Evolutionary conservation across 306 rosid species (phyloP).

Genomic region (Lathyrus tuberosus): DNA sequence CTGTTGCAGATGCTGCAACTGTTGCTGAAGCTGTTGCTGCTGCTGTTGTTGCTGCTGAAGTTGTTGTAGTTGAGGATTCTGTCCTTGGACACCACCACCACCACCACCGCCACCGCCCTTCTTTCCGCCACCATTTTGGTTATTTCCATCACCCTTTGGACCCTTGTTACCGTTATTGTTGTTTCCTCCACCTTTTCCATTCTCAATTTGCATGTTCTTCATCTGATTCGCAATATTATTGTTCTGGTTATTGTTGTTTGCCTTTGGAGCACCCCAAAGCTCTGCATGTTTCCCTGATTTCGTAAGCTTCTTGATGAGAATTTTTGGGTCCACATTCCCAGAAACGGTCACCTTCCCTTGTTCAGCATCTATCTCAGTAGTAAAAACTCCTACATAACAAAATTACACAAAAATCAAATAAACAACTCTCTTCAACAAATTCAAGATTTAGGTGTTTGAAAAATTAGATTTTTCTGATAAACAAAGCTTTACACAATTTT

Average conservation of each 20-base stretch:
- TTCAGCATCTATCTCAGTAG: slow-evolving; percentile 80
- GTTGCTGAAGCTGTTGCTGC: slow-evolving; percentile 47
- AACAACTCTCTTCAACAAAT: not conserved
- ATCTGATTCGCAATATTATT: slow-evolving; percentile 53
- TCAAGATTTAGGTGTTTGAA: not conserved
- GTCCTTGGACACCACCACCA: slow-evolving; percentile 1
- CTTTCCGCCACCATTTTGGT: slow-evolving; percentile 43
- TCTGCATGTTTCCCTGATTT: slow-evolving; percentile 92
- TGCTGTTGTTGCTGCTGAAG: slow-evolving; percentile 29
- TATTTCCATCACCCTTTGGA: slow-evolving; percentile 49
- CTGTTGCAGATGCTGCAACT: slow-evolving; percentile 53
- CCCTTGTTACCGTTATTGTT: slow-evolving; percentile 38
- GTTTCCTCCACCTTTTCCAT: slow-evolving; percentile 54
- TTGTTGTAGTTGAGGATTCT: slow-evolving; percentile 43
- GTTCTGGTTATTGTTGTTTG: slow-evolving; percentile 46
- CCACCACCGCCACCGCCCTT: slow-evolving; percentile 41
- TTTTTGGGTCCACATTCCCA: slow-evolving; percentile 78
- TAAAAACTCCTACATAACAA: slow-evolving; percentile 65
- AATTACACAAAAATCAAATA: not conserved
- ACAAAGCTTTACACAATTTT: no score
- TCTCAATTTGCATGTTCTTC: slow-evolving; percentile 67
- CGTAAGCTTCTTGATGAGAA: slow-evolving; percentile 77
- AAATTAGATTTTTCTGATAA: not conserved
- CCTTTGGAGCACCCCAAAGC: slow-evolving; percentile 56
- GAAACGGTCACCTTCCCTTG: slow-evolving; percentile 86